These are phyloP conservation scores for Thermomucor indicae-seudaticae DNA, from an alignment of 371 early-diverging fungal species.

Conservation along the genomic window DNA sequence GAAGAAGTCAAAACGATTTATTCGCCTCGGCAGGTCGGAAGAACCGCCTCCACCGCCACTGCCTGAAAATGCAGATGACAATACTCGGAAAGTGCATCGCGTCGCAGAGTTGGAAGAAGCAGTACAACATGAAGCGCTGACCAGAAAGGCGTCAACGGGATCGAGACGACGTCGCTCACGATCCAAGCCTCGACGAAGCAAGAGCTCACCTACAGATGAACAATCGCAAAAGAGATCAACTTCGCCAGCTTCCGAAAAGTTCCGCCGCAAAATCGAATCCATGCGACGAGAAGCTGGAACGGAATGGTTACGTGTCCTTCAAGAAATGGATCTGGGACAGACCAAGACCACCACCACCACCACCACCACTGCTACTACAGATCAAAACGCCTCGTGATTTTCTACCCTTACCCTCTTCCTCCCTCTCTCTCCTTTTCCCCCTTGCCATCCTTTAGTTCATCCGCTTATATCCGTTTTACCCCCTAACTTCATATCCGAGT, in stretches of 20 bases:
- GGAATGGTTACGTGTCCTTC: constrained; percentile 59
- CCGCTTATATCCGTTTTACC: too few relatives aligned
- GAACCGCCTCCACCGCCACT: not conserved
- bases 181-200: constrained; percentile 21
- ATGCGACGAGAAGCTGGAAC: constrained; percentile 62
- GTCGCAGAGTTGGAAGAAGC: constrained; percentile 39
- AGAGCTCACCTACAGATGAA: constrained; percentile 12
- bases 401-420: not conserved
- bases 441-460: too few relatives aligned
- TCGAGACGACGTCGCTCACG: constrained; percentile 16
- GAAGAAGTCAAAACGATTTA: constrained; percentile 29
- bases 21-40: constrained; percentile 24
- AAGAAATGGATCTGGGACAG: constrained; percentile 49
- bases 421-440: not conserved
- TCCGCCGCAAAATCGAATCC: constrained; percentile 52
- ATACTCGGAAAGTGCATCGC: constrained; percentile 37
- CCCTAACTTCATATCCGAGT: too few relatives aligned
- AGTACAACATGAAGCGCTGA: constrained; percentile 18
- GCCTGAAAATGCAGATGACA: constrained; percentile 7
- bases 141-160: constrained; percentile 15
- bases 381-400: not conserved
- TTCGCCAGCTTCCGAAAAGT: constrained; percentile 19
- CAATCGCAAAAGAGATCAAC: constrained; percentile 11
- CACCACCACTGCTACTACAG: not conserved
- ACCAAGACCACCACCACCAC: constrained; percentile 1